Base-by-base conservation (phyloP, 495 filamentous ascomycete genomes). In the Aspergillus biplanus region DNA sequence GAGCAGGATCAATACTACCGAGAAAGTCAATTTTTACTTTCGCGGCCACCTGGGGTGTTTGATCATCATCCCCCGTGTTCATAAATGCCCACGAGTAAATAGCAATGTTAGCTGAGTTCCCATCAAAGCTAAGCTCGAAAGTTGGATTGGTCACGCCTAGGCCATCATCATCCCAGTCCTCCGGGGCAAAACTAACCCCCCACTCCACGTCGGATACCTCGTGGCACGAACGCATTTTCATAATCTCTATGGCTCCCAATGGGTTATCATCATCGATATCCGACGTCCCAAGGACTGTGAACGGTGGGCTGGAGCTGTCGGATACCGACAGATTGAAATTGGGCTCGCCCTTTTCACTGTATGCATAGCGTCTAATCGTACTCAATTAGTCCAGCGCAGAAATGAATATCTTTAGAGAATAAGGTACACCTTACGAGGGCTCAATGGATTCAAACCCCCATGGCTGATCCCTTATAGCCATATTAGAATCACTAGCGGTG, bases 201-300 rank as follows among this genome's bases (percentile, higher is more conserved):
- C 58, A 60, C 48, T 33, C 35, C 13, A 16, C 33, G 8, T 52
- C 33, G n/a, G 37, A 12, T 27, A 27, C 21, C 8, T 27, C 18
- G 32, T 5, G 21, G 33, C 58, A 60, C 33, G 58, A 60, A 3
- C 15, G 39, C 58, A 60, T 60, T 18, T 60, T 60, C 27, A 52
- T 52, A 32, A 37, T 32, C 0, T 52, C 15, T 27, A 27, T 27
- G 6, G 4, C 15, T 9, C 0, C 2, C n/a, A 60, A 47, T 4
- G 58, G 47, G 8, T 52, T 52, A 27, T 27, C 21, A 1, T 0
- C 15, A 7, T 52, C 48, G 4, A 15, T 31, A 13, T 37, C n/a
- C 7, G 58, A 60, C 3, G 46, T 31, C 3, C 58, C 58, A 2
- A 11, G 9, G 4, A 60, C 31, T 18, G n/a, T 32, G 47, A 37